Base-by-base conservation (phyloP, 345 rosid genomes). In the Gossypium ekmanianum region DNA sequence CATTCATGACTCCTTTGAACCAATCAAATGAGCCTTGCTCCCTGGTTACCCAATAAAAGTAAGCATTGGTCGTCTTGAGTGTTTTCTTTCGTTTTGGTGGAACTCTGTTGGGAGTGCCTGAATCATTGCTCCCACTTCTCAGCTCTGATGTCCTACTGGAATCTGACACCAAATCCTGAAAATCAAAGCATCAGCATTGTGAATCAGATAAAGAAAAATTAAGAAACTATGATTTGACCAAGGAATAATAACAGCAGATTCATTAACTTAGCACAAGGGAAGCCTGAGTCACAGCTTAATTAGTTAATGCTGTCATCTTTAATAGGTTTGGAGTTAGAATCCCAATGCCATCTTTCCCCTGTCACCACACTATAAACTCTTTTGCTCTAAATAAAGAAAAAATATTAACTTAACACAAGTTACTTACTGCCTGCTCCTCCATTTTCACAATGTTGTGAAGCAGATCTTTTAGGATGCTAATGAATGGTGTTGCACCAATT, bases 11-110 rank as follows among this genome's bases (percentile, higher is more conserved):
- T 2, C 97, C 98, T 83, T 95, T 95, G 84, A 95, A 95, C 99
- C 99, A 95, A 81, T 95, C 99, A 79, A 95, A 95, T 26, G 99
- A 95, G 13, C 97, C 98, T 84, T 95, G 99, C 80, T 95, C 99
- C 75, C 98, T 90, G 9, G 98, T 95, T 44, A 95, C 99, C 99
- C 99, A 95, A 39, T 95, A 95, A 87, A 95, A 95, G 79, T 95
- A 93, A 50, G 99, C 99, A 81, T 95, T 95, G 17, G 98, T 91
- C n/a, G 99, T 95, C 82, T 84, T 91, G 43, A 95, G 79, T 34
- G 85, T 54, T 78, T 82, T 93, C 80, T 81, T 90, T 48, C 86
- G 80, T 75, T 83, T 88, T 2, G 90, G 91, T 2, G 92, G 81
- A 74, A 65, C 68, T 73, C 71, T 78, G 59, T 75, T 83, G 56